A percentile compares a stretch with the other conserved stretches of the same genome.
These are phyloP conservation scores for Saussurea involucrata DNA, from an alignment of 129 eudicot species.

Conservation along the genomic window DNA sequence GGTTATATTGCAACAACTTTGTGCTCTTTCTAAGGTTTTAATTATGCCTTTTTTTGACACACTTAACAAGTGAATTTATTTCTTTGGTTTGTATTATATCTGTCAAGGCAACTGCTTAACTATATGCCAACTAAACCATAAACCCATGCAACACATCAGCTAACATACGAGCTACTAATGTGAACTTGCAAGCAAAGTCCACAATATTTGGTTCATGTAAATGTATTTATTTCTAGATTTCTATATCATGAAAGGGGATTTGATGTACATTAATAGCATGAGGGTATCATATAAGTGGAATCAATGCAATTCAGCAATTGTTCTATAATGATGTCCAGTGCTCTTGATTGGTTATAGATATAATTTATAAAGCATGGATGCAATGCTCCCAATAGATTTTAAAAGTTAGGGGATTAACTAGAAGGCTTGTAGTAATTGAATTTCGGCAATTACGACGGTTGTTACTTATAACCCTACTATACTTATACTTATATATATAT, in stretches of 20 bases:
- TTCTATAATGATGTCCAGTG: not conserved
- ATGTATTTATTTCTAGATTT: not conserved
- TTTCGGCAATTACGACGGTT: not conserved
- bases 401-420: not conserved
- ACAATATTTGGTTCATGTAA: not conserved
- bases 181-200: not conserved
- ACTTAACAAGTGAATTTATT: not conserved
- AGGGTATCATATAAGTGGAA: not conserved
- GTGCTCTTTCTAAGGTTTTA: not conserved
- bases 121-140: not conserved
- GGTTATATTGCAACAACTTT: not conserved
- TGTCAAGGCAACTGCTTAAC: not conserved
- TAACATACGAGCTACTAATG: not conserved
- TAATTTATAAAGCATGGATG: not conserved
- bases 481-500: too few relatives aligned
- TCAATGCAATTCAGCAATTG: not conserved
- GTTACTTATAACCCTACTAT: not conserved
- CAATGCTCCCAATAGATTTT: not conserved
- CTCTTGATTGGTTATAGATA: conserved; percentile 4
- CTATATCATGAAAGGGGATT: not conserved
- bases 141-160: not conserved
- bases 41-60: not conserved
- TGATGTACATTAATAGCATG: not conserved
- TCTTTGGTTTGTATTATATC: not conserved
- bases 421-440: not conserved